phyloP scores from a whole-genome alignment of 2,329 filamentous ascomycete species.

The Aspergillus novofumigatus region DNA sequence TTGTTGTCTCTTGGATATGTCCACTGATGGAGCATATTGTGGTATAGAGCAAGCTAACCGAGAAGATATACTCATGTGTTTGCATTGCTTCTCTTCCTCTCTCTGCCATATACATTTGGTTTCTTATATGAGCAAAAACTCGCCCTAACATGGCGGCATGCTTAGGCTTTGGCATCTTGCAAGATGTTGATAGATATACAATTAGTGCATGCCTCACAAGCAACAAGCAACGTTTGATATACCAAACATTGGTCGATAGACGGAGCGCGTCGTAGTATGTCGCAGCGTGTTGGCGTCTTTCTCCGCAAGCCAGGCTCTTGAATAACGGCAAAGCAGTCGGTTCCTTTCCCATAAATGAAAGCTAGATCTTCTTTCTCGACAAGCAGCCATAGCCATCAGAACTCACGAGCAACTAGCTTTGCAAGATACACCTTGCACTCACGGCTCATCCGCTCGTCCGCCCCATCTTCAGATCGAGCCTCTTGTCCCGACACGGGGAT shows the following conservation, averaged over 20 bases:
- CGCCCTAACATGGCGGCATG: neutral
- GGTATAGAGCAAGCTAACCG: neutral
- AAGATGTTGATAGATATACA: neutral
- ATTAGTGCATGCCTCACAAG: neutral
- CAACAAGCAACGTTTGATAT: neutral
- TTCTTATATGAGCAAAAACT: neutral
- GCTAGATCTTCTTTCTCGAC: neutral
- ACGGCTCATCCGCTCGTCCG: neutral
- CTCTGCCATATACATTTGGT: neutral
- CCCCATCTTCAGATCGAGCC: neutral
- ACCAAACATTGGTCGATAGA: neutral
- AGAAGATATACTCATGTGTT: neutral
- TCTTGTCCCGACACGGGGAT: neutral
- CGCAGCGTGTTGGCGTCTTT: neutral
- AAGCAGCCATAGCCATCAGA: neutral
- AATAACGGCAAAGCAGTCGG: neutral
- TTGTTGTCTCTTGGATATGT: neutral
- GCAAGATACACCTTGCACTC: neutral
- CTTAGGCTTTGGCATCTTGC: neutral
- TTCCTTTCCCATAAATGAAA: neutral
- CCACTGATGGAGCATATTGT: neutral
- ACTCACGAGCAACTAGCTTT: neutral
- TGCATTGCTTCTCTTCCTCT: neutral
- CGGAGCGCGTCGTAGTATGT: neutral
- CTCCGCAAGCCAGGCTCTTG: neutral